Conservation (phyloP, 257 asterid species). For the Voacanga thouarsii region DNA sequence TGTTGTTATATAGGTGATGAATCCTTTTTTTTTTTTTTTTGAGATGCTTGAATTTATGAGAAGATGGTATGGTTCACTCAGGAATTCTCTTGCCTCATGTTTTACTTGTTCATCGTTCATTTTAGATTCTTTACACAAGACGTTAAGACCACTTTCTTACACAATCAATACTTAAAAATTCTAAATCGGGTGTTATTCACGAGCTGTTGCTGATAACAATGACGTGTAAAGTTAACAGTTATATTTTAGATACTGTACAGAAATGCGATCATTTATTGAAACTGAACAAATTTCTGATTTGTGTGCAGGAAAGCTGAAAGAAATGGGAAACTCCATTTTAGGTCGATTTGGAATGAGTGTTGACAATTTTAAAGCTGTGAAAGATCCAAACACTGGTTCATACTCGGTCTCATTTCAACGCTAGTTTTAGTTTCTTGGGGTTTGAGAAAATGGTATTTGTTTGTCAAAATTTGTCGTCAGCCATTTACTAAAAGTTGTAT, state of each 20-base stretch:
- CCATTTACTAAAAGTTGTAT: neutral
- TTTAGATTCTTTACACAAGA: neutral
- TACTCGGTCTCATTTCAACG: constrained; percentile 72
- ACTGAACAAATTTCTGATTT: neutral
- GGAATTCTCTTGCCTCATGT: too few species aligned
- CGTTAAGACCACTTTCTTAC: too few species aligned
- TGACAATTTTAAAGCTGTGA: constrained; percentile 86
- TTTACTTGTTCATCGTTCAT: neutral
- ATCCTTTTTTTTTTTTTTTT: neutral
- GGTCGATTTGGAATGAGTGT: constrained; percentile 95
- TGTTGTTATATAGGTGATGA: neutral
- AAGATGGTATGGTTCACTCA: neutral
- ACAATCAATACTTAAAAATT: too few species aligned
- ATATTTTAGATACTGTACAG: too few species aligned
- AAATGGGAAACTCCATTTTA: constrained; percentile 82
- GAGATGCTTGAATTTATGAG: neutral
- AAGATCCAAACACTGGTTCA: constrained; percentile 91
- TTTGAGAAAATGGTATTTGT: neutral
- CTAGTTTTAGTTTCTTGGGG: constrained; percentile 25
- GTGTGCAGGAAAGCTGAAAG: constrained; percentile 77
- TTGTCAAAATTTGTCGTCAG: neutral
- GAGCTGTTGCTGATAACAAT: neutral
- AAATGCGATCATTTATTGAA: neutral
- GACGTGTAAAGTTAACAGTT: neutral
- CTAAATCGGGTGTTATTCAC: neutral